These are phyloP conservation scores for Aegilops sharonensis DNA, from an alignment of 176 grass and related monocot genomes.

Conservation along the genomic window DNA sequence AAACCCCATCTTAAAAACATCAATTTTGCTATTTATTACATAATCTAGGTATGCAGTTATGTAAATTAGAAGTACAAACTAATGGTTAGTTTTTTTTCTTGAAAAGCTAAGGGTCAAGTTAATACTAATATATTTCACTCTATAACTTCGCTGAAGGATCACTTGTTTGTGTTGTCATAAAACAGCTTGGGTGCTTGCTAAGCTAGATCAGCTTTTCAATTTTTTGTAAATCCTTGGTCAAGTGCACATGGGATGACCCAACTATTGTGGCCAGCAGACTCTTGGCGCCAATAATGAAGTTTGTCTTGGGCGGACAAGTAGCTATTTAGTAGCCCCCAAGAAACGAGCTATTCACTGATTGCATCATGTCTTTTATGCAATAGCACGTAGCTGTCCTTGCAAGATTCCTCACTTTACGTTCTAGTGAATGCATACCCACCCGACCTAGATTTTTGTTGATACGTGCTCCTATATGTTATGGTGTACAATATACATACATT, in stretches of 20 bases:
- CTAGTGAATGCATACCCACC: neutral
- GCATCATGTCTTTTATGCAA: neutral
- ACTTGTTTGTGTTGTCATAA: constrained; percentile 19
- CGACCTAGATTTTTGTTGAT: neutral
- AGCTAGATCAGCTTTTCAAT: neutral
- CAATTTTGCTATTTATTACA: too few relatives aligned
- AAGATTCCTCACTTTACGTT: constrained; percentile 9
- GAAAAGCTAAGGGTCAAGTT: neutral
- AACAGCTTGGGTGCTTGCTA: neutral
- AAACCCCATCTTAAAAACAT: too few relatives aligned
- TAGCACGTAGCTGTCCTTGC: constrained; percentile 9
- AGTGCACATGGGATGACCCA: constrained; percentile 42
- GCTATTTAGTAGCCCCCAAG: constrained; percentile 27
- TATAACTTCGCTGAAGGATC: neutral
- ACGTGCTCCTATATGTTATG: neutral
- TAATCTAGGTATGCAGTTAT: too few relatives aligned
- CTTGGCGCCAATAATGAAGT: constrained; percentile 40
- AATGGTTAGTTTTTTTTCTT: too few relatives aligned
- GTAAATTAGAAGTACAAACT: too few relatives aligned
- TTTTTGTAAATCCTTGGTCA: constrained; percentile 25
- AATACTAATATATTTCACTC: neutral
- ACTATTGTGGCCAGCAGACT: neutral
- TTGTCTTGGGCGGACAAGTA: constrained; percentile 33
- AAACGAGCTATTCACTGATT: constrained; percentile 12
- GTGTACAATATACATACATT: neutral